Evolutionary conservation across 305 asterid genomes (phyloP), one percentile per base, ranked within the genome.

Genomic region (Solanum hybrid): DNA sequence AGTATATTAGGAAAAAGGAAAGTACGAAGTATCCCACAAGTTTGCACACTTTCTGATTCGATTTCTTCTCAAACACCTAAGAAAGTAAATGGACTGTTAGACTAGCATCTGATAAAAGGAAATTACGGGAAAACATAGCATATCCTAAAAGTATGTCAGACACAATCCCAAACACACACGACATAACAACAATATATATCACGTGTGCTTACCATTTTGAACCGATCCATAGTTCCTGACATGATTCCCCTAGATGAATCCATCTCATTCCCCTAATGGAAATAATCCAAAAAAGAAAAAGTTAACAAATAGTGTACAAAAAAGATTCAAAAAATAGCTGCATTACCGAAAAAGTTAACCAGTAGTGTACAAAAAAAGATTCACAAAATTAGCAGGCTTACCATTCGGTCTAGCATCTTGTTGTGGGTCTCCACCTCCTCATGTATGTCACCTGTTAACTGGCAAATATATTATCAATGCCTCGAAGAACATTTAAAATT

Each of bases 401-500:
- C 99, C 98, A 93, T 95, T 92, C 94, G 91, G 85, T 96, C 98
- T 73, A 97, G 95, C 95, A 96, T 88, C 57, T 94, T 96, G 92
- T 95, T 97, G 91, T 97, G 99, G 93, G 92, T 95, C 94, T 96
- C 97, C 92, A 95, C 99, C 94, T 96, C 99, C 93, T 95, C 99
- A n/a, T 97, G 98, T 93, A 97, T 94, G 92, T 95, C 99, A 41
- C 99, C 98, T 4, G 99, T 96, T 92, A 97, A 92, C 99, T 97
- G 94, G 45, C 39, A 85, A 75, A 65, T 24, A 20, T 37, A 61
- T 24, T 57, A 81, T 65, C n/a, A 82, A 45, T 10, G 81, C 70
- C 76, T 13, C 6, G 4, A 37, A 38, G 29, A 80, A 80, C n/a
- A 1, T 86, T 39, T 20, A 76, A 77, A 27, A 90, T 34, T 32